phyloP scores from a whole-genome alignment of 1,284 basidiomycete genomes.

The Cutaneotrichosporon sp. region DNA sequence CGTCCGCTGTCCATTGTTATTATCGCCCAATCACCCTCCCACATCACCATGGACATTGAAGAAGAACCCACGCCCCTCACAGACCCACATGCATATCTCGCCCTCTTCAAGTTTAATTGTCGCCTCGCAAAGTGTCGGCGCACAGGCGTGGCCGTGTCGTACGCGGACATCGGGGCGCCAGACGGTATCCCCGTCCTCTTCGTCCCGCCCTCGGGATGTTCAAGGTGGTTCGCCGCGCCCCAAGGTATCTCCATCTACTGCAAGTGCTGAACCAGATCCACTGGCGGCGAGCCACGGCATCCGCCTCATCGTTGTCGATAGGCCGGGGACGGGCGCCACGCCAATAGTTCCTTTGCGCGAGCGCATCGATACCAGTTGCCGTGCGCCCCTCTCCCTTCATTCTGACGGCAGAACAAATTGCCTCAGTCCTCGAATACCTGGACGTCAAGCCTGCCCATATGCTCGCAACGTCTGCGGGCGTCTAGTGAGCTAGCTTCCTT shows the following conservation, averaged over 20 bases:
- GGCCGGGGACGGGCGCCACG: slow-evolving; percentile 46
- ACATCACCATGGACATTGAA: not conserved
- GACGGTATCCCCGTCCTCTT: slow-evolving; percentile 43
- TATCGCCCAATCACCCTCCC: slow-evolving; percentile 5
- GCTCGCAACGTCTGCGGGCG: slow-evolving; percentile 43
- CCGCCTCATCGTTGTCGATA: slow-evolving; percentile 45
- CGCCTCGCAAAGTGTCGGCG: slow-evolving; percentile 39
- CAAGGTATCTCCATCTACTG: slow-evolving; percentile 35
- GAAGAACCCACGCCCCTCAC: slow-evolving; percentile 29
- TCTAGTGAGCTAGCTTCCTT: slow-evolving; percentile 36
- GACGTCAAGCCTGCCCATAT: slow-evolving; percentile 39
- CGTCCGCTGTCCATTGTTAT: not conserved
- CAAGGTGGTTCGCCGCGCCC: slow-evolving; percentile 47
- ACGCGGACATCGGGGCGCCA: slow-evolving; percentile 45
- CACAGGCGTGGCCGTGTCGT: slow-evolving; percentile 41
- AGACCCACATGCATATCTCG: slow-evolving; percentile 41
- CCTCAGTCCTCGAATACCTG: slow-evolving; percentile 46
- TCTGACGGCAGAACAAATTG: slow-evolving; percentile 39
- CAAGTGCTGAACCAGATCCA: slow-evolving; percentile 35
- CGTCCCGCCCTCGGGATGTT: slow-evolving; percentile 44
- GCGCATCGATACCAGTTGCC: slow-evolving; percentile 38
- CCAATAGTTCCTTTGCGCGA: slow-evolving; percentile 38
- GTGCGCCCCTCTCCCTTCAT: slow-evolving; percentile 26
- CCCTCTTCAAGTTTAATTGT: slow-evolving; percentile 38
- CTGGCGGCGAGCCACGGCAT: slow-evolving; percentile 39